phyloP scores from a whole-genome alignment of 768 basidiomycete species.

The Amanita polypyramis region DNA sequence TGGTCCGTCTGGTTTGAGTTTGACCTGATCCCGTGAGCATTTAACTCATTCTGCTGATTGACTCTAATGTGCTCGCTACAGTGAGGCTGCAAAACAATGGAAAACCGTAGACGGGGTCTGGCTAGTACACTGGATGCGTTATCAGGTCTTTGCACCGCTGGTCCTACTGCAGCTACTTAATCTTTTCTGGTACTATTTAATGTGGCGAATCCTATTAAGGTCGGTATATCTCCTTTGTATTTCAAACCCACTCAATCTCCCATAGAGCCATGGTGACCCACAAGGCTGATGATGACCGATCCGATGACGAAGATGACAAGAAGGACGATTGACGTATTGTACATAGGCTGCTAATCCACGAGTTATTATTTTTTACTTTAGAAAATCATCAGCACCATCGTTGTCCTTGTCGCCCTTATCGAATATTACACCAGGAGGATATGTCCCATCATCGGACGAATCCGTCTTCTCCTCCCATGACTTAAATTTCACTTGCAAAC shows the following conservation, averaged over 20 bases:
- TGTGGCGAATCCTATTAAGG: constrained; percentile 68
- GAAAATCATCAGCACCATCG: background rate
- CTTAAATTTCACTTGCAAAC: constrained; percentile 47
- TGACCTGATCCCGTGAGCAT: constrained; percentile 63
- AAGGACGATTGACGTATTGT: constrained; percentile 17
- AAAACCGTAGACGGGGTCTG: constrained; percentile 53
- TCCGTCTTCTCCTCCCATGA: constrained; percentile 50
- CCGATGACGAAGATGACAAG: constrained; percentile 63
- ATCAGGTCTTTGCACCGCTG: constrained; percentile 71
- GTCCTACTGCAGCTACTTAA: constrained; percentile 74
- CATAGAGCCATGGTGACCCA: constrained; percentile 41
- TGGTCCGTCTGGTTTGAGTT: constrained; percentile 81
- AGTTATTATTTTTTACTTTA: background rate
- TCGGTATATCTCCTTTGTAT: constrained; percentile 22
- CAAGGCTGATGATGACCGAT: constrained; percentile 59
- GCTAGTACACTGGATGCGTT: constrained; percentile 69
- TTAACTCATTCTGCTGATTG: background rate
- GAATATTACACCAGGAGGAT: background rate
- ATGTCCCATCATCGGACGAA: constrained; percentile 25
- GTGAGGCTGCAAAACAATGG: constrained; percentile 48
- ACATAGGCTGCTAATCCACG: background rate
- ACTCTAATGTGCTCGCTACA: constrained; percentile 14
- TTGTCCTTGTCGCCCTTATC: background rate
- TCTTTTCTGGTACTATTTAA: constrained; percentile 88
- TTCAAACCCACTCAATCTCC: constrained; percentile 7